Percentiles rank a stretch among this genome's conserved stretches.
These are phyloP conservation scores for Venturia oleaginea DNA, from an alignment of 2,329 filamentous ascomycete species.

Conservation along the genomic window DNA sequence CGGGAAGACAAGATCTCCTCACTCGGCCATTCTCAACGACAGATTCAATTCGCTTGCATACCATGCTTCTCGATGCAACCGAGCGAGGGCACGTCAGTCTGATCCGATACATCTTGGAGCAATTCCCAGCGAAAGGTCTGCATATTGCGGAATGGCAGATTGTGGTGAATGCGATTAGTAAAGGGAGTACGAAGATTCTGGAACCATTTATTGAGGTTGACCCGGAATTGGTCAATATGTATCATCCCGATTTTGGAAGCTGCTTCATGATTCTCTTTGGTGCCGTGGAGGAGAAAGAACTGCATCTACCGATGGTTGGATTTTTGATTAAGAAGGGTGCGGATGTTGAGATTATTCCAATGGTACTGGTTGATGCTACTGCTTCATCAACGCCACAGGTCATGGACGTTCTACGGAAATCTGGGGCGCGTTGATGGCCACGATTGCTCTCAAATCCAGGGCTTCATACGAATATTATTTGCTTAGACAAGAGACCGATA, in stretches of 20 bases:
- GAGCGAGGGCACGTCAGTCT: not conserved
- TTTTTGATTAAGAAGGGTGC: slow-evolving; percentile 3
- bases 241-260: not conserved
- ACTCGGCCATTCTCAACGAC: not conserved
- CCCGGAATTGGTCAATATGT: slow-evolving; percentile 1
- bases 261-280: slow-evolving; percentile 4
- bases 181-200: not conserved
- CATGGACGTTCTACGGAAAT: not conserved
- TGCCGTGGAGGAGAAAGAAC: not conserved
- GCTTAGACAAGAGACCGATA: too few relatives aligned
- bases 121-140: slow-evolving; percentile 3
- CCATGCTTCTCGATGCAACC: not conserved
- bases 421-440: too few relatives aligned
- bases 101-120: not conserved
- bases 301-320: not conserved
- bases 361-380: not conserved
- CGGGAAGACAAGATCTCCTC: not conserved
- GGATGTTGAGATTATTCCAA: not conserved
- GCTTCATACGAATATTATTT: too few relatives aligned
- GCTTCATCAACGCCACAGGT: not conserved
- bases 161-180: slow-evolving; percentile 7
- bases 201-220: slow-evolving; percentile 7
- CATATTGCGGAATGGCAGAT: slow-evolving; percentile 11
- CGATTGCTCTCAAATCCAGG: too few relatives aligned
- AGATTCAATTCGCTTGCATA: slow-evolving; percentile 4